phyloP scores from a whole-genome alignment of 2,329 filamentous ascomycete species.

The Pezicula carpinea region DNA sequence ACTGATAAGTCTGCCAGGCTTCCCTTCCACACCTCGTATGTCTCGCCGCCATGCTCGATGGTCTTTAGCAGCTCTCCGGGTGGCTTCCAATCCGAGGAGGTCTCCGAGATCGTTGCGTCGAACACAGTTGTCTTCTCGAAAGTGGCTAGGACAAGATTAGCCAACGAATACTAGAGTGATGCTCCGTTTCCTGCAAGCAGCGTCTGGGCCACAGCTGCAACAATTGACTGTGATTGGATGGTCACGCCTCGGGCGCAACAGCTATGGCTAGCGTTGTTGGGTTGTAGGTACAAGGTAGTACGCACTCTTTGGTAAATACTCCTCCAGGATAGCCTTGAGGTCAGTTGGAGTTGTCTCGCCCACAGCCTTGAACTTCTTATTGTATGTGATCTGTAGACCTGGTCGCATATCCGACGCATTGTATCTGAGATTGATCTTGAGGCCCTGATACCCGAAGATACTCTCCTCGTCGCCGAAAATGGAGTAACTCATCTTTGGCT shows the following conservation, averaged over 20 bases:
- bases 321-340: constrained; percentile 48
- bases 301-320: constrained; percentile 64
- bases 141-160: constrained; percentile 46
- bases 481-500: constrained; percentile 83
- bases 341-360: constrained; percentile 67
- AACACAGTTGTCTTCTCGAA: constrained; percentile 61
- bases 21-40: constrained; percentile 82
- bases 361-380: constrained; percentile 64
- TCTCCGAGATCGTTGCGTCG: constrained; percentile 47
- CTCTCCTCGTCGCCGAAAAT: constrained; percentile 91
- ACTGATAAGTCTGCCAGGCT: constrained; percentile 66
- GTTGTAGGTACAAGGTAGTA: constrained; percentile 9
- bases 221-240: too few relatives aligned
- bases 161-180: too few relatives aligned
- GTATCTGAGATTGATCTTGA: constrained; percentile 69
- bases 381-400: constrained; percentile 65
- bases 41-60: constrained; percentile 56
- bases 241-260: too few relatives aligned
- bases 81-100: constrained; percentile 54
- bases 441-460: constrained; percentile 83
- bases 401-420: constrained; percentile 72
- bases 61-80: constrained; percentile 68
- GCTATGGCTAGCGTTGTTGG: not conserved
- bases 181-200: too few relatives aligned
- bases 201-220: too few relatives aligned